Evolutionary conservation across 192 early-diverging fungal genomes (phyloP).

Genomic region (Backusella australiensis): DNA sequence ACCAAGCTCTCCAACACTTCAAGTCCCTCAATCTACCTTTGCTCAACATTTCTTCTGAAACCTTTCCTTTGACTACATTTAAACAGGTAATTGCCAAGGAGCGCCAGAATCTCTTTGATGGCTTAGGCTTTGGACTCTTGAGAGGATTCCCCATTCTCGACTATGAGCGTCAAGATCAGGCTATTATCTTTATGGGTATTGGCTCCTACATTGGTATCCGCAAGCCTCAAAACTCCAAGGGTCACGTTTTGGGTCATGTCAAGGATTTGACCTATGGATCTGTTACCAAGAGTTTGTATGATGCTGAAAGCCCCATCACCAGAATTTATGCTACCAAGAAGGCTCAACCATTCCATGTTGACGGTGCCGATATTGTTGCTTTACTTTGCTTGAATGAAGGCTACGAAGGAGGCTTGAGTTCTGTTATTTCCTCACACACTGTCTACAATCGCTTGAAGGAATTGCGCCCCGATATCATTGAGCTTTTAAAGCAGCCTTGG

Average conservation of each 20-base stretch:
- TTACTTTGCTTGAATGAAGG: slow-evolving; percentile 35
- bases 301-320: slow-evolving; percentile 28
- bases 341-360: slow-evolving; percentile 43
- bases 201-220: slow-evolving; percentile 39
- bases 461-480: slow-evolving; percentile 32
- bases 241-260: slow-evolving; percentile 38
- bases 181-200: slow-evolving; percentile 39
- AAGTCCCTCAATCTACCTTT: slow-evolving; percentile 23
- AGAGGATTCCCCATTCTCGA: slow-evolving; percentile 29
- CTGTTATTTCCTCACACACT: slow-evolving; percentile 40
- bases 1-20: slow-evolving; percentile 32
- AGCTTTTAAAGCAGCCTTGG: slow-evolving; percentile 32
- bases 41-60: slow-evolving; percentile 5
- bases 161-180: slow-evolving; percentile 29
- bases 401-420: slow-evolving; percentile 32
- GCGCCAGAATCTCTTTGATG: slow-evolving; percentile 23
- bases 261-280: slow-evolving; percentile 36
- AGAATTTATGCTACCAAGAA: slow-evolving; percentile 41
- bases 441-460: slow-evolving; percentile 37
- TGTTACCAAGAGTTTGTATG: slow-evolving; percentile 26
- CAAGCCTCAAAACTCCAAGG: slow-evolving; percentile 33
- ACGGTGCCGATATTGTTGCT: slow-evolving; percentile 38
- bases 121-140: slow-evolving; percentile 24
- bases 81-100: slow-evolving; percentile 7
- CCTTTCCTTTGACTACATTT: slow-evolving; percentile 28